These are phyloP conservation scores for Trebouxiophyceae sp. DNA, from an alignment of 163 green algal species.

Conservation along the genomic window DNA sequence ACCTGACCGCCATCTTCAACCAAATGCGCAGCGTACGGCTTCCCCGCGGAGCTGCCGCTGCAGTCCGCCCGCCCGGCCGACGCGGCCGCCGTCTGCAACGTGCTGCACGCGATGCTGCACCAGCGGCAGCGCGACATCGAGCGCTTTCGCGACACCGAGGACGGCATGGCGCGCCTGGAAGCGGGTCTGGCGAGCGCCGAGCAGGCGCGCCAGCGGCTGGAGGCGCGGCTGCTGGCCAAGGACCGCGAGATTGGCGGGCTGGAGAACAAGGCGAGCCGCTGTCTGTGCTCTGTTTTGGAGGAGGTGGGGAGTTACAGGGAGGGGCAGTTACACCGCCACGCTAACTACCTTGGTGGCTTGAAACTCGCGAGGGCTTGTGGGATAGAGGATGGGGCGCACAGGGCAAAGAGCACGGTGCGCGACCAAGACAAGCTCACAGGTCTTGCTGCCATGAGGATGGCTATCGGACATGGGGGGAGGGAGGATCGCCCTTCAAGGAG, in stretches of 20 bases:
- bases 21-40: constrained; percentile 21
- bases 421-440: too few species aligned
- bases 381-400: too few species aligned
- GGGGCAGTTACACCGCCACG: too few species aligned
- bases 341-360: too few species aligned
- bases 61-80: constrained; percentile 23
- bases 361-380: too few species aligned
- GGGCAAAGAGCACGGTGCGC: too few species aligned
- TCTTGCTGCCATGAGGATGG: too few species aligned
- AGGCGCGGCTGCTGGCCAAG: constrained; percentile 21
- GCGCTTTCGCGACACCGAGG: constrained; percentile 3
- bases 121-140: constrained; percentile 30
- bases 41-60: constrained; percentile 25
- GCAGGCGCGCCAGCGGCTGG: constrained; percentile 22
- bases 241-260: constrained; percentile 31
- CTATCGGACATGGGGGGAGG: too few species aligned
- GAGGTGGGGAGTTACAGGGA: too few species aligned
- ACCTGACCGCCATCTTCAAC: too few species aligned
- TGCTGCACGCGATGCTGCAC: constrained; percentile 35
- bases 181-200: constrained; percentile 16
- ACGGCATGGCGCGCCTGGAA: constrained; percentile 26
- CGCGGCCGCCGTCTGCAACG: constrained; percentile 29
- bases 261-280: constrained; percentile 22
- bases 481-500: too few species aligned
- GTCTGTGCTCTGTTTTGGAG: too few species aligned